Conservation (phyloP, 441 rosid species). For the Bocquillonia castaneifolia region DNA sequence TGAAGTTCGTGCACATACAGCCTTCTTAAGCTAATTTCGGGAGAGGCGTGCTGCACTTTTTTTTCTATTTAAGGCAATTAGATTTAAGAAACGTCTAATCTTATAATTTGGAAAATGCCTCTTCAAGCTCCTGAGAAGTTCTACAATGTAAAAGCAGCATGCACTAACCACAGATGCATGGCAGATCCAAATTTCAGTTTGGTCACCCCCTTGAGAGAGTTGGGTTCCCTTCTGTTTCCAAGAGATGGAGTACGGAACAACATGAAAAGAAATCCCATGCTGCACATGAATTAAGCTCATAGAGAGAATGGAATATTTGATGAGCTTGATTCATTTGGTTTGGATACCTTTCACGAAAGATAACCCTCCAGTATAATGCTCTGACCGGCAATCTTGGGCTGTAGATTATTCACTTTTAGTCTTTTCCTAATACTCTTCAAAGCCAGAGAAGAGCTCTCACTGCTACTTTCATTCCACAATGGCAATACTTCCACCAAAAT, state of each 20-base stretch:
- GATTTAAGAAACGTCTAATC: neutral
- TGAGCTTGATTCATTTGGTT: neutral
- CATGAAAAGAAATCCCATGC: neutral
- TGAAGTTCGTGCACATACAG: neutral
- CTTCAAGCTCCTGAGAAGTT: neutral
- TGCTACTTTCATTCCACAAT: constrained; percentile 38
- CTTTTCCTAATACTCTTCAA: constrained; percentile 37
- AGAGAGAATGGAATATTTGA: neutral
- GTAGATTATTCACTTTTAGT: constrained; percentile 43
- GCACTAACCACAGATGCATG: neutral
- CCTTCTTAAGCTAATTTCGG: neutral
- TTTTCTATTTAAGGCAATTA: neutral
- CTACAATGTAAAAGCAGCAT: neutral
- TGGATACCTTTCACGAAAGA: constrained; percentile 31
- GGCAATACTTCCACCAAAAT: constrained; percentile 65
- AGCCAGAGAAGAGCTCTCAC: constrained; percentile 17
- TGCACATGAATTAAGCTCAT: neutral
- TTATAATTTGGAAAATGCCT: neutral
- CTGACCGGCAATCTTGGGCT: constrained; percentile 32
- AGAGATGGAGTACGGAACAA: neutral
- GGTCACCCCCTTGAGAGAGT: neutral
- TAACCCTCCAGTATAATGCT: constrained; percentile 65
- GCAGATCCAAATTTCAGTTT: neutral
- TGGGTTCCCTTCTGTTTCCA: neutral
- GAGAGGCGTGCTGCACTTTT: neutral